Evolutionary conservation across 2,329 filamentous ascomycete genomes (phyloP), one percentile per base, ranked within the genome.

Genomic region (Cladophialophora bantiana): DNA sequence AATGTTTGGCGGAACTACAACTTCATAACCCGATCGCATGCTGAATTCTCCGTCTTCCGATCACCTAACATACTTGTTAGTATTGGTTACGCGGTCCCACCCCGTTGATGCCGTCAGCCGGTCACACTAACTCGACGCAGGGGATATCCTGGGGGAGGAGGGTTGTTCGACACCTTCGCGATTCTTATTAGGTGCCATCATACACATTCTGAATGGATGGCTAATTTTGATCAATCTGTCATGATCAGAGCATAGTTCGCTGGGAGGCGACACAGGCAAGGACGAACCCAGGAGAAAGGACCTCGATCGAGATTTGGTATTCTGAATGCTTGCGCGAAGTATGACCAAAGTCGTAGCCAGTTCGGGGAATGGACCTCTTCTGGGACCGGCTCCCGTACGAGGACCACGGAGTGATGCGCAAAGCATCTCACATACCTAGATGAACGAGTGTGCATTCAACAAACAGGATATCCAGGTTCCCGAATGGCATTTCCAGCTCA

Each of bases 21-120:
- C 32, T 45, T 62, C 53, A 50, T n/a, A 48, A 20, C 38, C 50
- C 58, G 52, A 56, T 58, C 64, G 50, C 64, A 57, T 3, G 35
- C 18, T 50, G 48, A 60, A 54, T 64, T 64, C 56, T 64, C 62
- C 62, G 62, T 64, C 42, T 48, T 36, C 62, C 64, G 64, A 54
- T 62, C 42, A n/a, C 42, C 59, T 50, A 48, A 36, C 7, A n/a
- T n/a, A n/a, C n/a, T n/a, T n/a, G n/a, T 38, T 20, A 34, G 45
- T 34, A 34, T 40, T 18, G 38, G 12, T 35, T 48, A 18, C 12
- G 26, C 45, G 38, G 12, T 7, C 42, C n/a, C 55, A 18, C 34
- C 55, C 26, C 34, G 13, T 45, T 50, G 35, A 20, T 38, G 7
- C 59, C 45, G 53, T 42, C 59, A 38, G n/a, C 36, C 15, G 53